A percentile compares a stretch with the other conserved stretches of the same genome.
Evolutionary conservation across 345 rosid genomes (phyloP).

Genomic region (Eucalyptus viminalis): DNA sequence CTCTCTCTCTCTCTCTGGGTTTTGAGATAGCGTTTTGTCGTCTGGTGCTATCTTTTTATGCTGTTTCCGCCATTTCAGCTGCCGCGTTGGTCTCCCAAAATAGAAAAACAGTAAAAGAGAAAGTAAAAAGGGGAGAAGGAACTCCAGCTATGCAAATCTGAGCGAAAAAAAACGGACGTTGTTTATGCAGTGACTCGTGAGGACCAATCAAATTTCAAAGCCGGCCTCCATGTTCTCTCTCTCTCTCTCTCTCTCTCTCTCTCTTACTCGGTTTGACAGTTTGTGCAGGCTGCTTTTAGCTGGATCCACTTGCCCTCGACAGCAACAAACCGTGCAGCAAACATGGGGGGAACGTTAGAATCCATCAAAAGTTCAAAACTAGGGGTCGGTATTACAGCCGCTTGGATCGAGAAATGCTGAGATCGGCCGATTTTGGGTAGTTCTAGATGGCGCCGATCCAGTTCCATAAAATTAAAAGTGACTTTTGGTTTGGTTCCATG

Average conservation of each 20-base stretch:
- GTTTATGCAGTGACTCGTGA: neutral
- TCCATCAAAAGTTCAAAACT: neutral
- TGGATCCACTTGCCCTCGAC: neutral
- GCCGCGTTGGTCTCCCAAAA: neutral
- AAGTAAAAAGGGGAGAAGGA: too few species aligned
- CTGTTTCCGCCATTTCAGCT: neutral
- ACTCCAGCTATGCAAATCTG: neutral
- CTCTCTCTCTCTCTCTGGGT: neutral
- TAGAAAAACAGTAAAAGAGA: neutral
- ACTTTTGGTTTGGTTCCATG: rapidly evolving
- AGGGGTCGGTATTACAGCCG: neutral
- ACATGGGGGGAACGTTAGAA: neutral
- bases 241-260: neutral
- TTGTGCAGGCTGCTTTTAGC: neutral
- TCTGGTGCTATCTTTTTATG: neutral
- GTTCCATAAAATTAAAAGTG: neutral
- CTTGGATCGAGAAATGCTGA: neutral
- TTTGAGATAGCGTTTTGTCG: neutral
- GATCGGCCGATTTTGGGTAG: rapidly evolving
- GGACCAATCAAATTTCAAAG: neutral
- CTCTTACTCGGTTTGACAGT: neutral
- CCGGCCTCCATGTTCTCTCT: neutral
- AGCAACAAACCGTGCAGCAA: neutral
- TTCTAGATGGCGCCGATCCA: rapidly evolving
- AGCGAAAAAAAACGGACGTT: neutral